Base-by-base conservation (phyloP, 2,329 filamentous ascomycete species). In the Alternaria rosae region DNA sequence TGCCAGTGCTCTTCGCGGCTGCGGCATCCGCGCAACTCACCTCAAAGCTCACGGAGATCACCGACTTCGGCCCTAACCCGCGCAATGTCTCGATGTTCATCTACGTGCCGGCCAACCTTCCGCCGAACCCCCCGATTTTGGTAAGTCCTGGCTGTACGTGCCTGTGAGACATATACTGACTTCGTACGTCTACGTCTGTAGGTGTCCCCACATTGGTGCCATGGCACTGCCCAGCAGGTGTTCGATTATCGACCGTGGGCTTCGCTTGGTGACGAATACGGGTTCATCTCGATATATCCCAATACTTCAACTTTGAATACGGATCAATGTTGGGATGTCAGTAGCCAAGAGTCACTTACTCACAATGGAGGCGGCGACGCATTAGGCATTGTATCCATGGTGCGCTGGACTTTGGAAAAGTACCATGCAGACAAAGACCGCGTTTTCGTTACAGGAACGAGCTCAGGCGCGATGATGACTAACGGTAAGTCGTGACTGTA, bases 401-500 rank as follows among this genome's bases (percentile, higher is more conserved):
- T 77, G 1, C 68, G 65, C 4, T 76, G 70, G 67, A 64, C 73
- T 8, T 54, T 77, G 12, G 54, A 73, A 26, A 73, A 76, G 47
- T 77, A 77, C 35, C 44, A 60, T 3, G 74, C 63, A 5, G 74
- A 78, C 45, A 65, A 66, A 28, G 65, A 72, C 26, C 69, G 75
- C 8, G 73, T 78, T 1, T 78, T 78, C 41, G 75, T 77, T 5
- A 73, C 71, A 0, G 76, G 76, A 9, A 78, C 75, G 3, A 77
- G 73, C 45, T 77, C 73, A 6, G 76, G 76, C 6, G 76, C 76
- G 0, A 78, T 78, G 75, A 77, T 78, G 75, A 77, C 76, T 3
- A 74, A 76, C 25, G 35, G 35, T 38, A 38, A 38, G 35, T 1
- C 35, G 2, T 15, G 35, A 38, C 35, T 2, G 15, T n/a, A 38